Evolutionary conservation across 345 rosid genomes (phyloP).

Genomic region (Clausena lansium): DNA sequence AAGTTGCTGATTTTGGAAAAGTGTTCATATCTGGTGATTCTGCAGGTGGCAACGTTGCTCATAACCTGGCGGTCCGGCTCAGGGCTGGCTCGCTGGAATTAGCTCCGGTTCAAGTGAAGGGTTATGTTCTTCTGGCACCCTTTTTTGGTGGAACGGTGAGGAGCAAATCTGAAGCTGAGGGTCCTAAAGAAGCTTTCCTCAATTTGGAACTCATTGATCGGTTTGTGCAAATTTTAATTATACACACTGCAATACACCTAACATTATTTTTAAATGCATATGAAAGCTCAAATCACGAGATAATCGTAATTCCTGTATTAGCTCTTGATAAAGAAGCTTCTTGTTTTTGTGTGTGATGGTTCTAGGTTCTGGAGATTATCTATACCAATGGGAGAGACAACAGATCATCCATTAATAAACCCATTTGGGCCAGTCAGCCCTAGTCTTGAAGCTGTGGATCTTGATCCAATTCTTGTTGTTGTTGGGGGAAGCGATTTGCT

Average conservation of each 20-base stretch:
- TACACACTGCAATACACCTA: too few relatives aligned
- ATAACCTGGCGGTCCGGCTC: constrained; percentile 48
- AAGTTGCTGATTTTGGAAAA: constrained; percentile 43
- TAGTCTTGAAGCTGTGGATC: constrained; percentile 25
- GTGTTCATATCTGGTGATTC: constrained; percentile 60
- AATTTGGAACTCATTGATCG: constrained; percentile 63
- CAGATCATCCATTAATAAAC: constrained; percentile 55
- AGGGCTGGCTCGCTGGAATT: constrained; percentile 38
- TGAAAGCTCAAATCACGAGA: too few relatives aligned
- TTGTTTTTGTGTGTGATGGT: background rate
- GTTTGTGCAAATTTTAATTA: constrained; percentile 7
- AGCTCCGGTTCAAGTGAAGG: constrained; percentile 46
- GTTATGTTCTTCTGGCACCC: constrained; percentile 53
- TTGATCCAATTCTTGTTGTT: constrained; percentile 52
- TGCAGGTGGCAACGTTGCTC: constrained; percentile 61
- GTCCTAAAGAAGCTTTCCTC: constrained; percentile 56
- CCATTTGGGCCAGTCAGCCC: constrained; percentile 52
- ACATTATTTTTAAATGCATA: too few relatives aligned
- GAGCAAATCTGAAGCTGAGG: constrained; percentile 54
- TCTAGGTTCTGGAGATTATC: constrained; percentile 62
- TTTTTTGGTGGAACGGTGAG: constrained; percentile 52
- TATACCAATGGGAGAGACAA: constrained; percentile 47
- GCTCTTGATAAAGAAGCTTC: background rate
- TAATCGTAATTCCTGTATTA: background rate
- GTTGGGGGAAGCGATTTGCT: constrained; percentile 53